A percentile compares a stretch with the other conserved stretches of the same genome.
Evolutionary conservation across 495 filamentous ascomycete genomes (phyloP).

Genomic region (Podospora didyma): DNA sequence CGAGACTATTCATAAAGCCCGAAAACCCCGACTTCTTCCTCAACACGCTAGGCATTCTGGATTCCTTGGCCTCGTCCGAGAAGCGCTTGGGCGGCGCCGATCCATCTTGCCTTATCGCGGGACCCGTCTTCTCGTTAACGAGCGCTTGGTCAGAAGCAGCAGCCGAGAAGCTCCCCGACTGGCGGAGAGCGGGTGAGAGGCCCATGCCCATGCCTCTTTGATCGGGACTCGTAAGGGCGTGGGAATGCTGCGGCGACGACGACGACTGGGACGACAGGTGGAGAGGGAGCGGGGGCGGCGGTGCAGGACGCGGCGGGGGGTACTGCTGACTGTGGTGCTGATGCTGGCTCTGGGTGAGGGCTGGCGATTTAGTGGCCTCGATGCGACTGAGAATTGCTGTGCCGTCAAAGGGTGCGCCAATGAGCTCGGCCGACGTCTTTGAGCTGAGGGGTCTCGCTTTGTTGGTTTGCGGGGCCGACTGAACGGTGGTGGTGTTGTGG

Average conservation of each 20-base stretch:
- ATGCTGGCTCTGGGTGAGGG: conserved; percentile 29
- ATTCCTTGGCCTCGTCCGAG: conserved; percentile 74
- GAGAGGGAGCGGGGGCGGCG: conserved; percentile 45
- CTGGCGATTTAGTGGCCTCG: conserved; percentile 51
- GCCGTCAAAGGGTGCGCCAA: conserved; percentile 65
- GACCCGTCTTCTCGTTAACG: conserved; percentile 45
- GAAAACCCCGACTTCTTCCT: conserved; percentile 94
- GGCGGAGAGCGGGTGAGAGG: conserved; percentile 54
- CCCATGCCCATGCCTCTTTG: conserved; percentile 43
- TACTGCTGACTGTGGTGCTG: too few species aligned
- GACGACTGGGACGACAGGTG: conserved; percentile 22
- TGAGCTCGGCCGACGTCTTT: conserved; percentile 66
- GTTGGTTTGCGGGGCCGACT: conserved; percentile 20
- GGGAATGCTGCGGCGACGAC: background rate
- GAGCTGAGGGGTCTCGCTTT: conserved; percentile 50
- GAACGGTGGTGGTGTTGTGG: conserved; percentile 2
- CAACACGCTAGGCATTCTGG: conserved; percentile 51
- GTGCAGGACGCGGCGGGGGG: conserved; percentile 29
- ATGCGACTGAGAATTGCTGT: conserved; percentile 66
- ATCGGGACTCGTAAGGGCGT: conserved; percentile 52
- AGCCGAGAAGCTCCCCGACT: conserved; percentile 74
- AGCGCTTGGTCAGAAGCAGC: conserved; percentile 40
- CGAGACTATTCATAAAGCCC: conserved; percentile 87
- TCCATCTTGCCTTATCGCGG: conserved; percentile 54
- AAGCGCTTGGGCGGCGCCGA: conserved; percentile 68